Conservation (phyloP, 2,329 filamentous ascomycete species). For the Rhexocercosporidium sp. region DNA sequence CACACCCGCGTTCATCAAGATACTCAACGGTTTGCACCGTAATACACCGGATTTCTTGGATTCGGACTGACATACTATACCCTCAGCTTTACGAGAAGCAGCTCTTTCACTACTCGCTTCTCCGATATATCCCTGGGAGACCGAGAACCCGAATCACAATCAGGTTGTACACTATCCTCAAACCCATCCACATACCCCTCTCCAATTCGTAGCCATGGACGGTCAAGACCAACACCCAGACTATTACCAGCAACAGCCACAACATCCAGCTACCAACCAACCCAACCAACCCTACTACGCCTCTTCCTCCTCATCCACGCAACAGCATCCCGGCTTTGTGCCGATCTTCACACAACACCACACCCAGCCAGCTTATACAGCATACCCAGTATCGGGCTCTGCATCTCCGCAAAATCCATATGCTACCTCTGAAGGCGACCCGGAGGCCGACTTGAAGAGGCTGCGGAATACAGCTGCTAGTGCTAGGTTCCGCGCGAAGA, state of each 20-base stretch:
- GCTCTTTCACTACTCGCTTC: background rate
- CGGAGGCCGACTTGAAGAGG: slow-evolving; percentile 58
- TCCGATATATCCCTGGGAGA: background rate
- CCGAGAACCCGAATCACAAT: background rate
- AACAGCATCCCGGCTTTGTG: background rate
- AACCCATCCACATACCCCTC: background rate
- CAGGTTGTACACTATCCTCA: background rate
- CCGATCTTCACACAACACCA: slow-evolving; percentile 6
- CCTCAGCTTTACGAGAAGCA: slow-evolving; percentile 1
- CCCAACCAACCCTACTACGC: slow-evolving; percentile 2
- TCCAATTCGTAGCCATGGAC: slow-evolving; percentile 9
- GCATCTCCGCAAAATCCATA: background rate
- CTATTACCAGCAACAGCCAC: background rate
- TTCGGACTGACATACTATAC: background rate
- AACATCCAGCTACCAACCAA: background rate
- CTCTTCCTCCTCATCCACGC: background rate
- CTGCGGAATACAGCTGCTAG: slow-evolving; percentile 87
- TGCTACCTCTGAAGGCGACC: background rate
- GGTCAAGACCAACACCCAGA: slow-evolving; percentile 9
- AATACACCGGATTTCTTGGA: background rate
- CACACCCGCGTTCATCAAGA: too few species aligned
- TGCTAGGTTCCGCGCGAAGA: slow-evolving; percentile 89
- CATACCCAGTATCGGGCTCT: background rate
- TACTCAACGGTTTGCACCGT: too few species aligned
- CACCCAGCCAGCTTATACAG: background rate